phyloP scores from a whole-genome alignment of 768 basidiomycete species.

The Mycena chlorophos region DNA sequence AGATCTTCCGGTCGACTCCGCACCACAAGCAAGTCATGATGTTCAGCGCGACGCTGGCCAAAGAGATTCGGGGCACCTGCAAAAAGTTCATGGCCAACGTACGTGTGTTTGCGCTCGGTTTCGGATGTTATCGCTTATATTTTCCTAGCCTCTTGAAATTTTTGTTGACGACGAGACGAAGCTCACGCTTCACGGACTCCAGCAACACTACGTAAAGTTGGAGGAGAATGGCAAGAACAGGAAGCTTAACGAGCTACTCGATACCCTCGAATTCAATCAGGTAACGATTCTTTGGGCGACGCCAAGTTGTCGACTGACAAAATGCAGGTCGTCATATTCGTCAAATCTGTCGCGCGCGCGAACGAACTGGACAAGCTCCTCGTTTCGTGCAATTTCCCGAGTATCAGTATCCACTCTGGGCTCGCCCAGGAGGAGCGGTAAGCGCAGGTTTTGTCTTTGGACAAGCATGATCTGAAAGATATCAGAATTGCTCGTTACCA shows the following conservation, averaged over 20 bases:
- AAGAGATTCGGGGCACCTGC: constrained; percentile 96
- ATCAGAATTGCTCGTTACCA: constrained; percentile 89
- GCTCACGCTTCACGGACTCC: constrained; percentile 93
- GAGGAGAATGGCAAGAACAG: constrained; percentile 95
- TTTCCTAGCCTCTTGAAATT: constrained; percentile 88
- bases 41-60: constrained; percentile 98
- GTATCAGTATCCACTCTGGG: constrained; percentile 95
- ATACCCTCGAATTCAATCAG: constrained; percentile 98
- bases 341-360: constrained; percentile 96
- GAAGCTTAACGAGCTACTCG: constrained; percentile 93
- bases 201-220: constrained; percentile 97
- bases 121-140: neutral
- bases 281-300: constrained; percentile 39
- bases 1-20: constrained; percentile 98
- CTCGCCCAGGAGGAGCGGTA: constrained; percentile 95
- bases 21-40: constrained; percentile 99
- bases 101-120: constrained; percentile 33
- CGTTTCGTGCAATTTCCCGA: constrained; percentile 97
- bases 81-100: constrained; percentile 99
- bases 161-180: constrained; percentile 99
- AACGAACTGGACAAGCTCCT: constrained; percentile 95
- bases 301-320: no score
- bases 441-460: neutral
- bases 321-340: constrained; percentile 97
- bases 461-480: neutral